phyloP scores from a whole-genome alignment of 139 green algal genomes.

The Coelastrella sp. region DNA sequence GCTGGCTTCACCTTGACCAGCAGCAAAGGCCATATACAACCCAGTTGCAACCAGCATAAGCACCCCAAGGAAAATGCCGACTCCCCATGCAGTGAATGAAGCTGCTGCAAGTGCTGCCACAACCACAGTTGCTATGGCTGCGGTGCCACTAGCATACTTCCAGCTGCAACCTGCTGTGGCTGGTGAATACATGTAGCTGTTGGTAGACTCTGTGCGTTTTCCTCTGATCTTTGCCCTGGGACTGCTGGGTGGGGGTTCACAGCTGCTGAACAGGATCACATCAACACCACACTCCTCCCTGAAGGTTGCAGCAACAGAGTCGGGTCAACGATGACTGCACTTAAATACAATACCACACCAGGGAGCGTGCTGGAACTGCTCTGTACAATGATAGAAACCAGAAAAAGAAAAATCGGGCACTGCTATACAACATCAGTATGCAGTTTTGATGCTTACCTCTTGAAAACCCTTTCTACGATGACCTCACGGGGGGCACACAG shows the following conservation, averaged over 20 bases:
- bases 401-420: background rate
- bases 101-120: background rate
- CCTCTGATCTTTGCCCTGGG: background rate
- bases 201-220: background rate
- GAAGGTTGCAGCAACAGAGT: background rate
- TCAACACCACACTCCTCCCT: conserved; percentile 47
- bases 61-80: background rate
- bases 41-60: background rate
- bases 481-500: conserved; percentile 63
- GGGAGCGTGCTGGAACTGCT: background rate
- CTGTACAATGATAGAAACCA: too few species aligned
- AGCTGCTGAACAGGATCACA: conserved; percentile 52
- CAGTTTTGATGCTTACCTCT: conserved; percentile 26
- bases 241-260: background rate
- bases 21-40: background rate
- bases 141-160: background rate
- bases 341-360: background rate
- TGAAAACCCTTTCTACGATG: conserved; percentile 62
- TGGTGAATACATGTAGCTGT: background rate
- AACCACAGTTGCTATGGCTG: background rate
- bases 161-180: conserved; percentile 11
- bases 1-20: background rate
- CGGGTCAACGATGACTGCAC: too few species aligned
- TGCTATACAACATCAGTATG: background rate
- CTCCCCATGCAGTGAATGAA: background rate